Conservation (phyloP, 768 basidiomycete genomes). For the Pleurotus salmoneostramineus region DNA sequence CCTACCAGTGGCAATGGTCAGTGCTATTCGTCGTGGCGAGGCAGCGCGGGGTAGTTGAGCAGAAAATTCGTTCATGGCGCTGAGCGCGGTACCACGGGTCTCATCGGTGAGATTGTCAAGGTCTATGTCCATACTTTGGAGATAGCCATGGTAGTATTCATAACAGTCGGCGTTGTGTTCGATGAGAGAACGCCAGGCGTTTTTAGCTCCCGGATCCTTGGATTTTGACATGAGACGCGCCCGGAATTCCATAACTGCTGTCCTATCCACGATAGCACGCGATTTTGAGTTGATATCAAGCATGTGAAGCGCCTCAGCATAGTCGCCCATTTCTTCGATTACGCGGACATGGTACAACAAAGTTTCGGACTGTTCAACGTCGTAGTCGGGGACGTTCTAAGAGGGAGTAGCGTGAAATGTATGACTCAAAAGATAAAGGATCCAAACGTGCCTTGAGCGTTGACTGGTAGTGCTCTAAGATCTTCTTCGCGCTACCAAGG, state of each 20-base stretch:
- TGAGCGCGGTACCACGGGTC: constrained; percentile 47
- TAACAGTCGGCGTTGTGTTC: constrained; percentile 83
- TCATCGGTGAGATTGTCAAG: constrained; percentile 49
- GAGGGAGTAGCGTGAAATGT: background rate
- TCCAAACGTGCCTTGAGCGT: constrained; percentile 56
- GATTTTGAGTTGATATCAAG: constrained; percentile 65
- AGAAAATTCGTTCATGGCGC: constrained; percentile 56
- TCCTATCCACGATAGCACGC: constrained; percentile 66
- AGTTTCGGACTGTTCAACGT: constrained; percentile 82
- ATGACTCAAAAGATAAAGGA: background rate
- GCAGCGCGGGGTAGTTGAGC: constrained; percentile 61
- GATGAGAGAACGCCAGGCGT: constrained; percentile 77
- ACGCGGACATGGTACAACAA: constrained; percentile 73
- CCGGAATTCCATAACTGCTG: constrained; percentile 61
- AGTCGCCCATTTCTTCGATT: constrained; percentile 69
- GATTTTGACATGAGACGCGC: constrained; percentile 77
- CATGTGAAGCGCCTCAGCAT: constrained; percentile 52
- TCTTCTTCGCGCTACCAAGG: constrained; percentile 60
- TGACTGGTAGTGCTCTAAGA: constrained; percentile 68
- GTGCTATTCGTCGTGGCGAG: constrained; percentile 69
- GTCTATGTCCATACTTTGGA: constrained; percentile 61
- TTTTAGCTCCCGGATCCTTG: constrained; percentile 65
- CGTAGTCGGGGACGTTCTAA: constrained; percentile 73
- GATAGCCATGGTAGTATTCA: constrained; percentile 75
- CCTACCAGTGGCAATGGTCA: constrained; percentile 54